A percentile compares a stretch with the other conserved stretches of the same genome.
These are phyloP conservation scores for Hanseniaspora thailandica DNA, from an alignment of 805 yeast species.

Conservation along the genomic window DNA sequence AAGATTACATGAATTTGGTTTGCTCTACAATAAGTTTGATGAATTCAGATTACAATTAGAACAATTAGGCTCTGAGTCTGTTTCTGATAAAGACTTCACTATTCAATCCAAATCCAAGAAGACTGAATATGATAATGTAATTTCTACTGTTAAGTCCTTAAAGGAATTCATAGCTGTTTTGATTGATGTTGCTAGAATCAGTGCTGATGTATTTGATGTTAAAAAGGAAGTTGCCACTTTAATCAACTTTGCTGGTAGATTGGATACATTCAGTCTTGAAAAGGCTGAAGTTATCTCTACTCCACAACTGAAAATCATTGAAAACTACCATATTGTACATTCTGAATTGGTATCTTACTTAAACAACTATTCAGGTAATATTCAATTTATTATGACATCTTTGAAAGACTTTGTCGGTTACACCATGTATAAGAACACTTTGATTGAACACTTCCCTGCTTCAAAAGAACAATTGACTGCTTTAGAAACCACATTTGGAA, in stretches of 20 bases:
- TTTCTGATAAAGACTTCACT: slow-evolving; percentile 17
- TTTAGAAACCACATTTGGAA: slow-evolving; percentile 39
- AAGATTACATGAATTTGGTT: slow-evolving; percentile 31
- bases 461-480: slow-evolving; percentile 22
- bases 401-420: slow-evolving; percentile 28
- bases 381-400: slow-evolving; percentile 39
- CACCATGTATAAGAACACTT: slow-evolving; percentile 19
- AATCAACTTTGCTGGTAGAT: neutral
- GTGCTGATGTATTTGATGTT: neutral
- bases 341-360: slow-evolving; percentile 1
- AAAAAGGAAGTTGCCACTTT: neutral
- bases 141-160: slow-evolving; percentile 24
- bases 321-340: neutral
- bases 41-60: slow-evolving; percentile 21
- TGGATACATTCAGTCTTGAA: neutral
- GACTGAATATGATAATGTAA: slow-evolving; percentile 15
- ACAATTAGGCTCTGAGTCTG: slow-evolving; percentile 18
- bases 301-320: neutral
- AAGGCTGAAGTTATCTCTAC: neutral
- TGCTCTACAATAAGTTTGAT: slow-evolving; percentile 19
- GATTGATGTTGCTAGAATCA: neutral
- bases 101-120: slow-evolving; percentile 10
- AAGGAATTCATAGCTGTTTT: slow-evolving; percentile 30
- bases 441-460: neutral
- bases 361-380: slow-evolving; percentile 7